A percentile compares a stretch with the other conserved stretches of the same genome.
These are phyloP conservation scores for Aspergillus diversus DNA, from an alignment of 495 filamentous ascomycete genomes.

Conservation along the genomic window DNA sequence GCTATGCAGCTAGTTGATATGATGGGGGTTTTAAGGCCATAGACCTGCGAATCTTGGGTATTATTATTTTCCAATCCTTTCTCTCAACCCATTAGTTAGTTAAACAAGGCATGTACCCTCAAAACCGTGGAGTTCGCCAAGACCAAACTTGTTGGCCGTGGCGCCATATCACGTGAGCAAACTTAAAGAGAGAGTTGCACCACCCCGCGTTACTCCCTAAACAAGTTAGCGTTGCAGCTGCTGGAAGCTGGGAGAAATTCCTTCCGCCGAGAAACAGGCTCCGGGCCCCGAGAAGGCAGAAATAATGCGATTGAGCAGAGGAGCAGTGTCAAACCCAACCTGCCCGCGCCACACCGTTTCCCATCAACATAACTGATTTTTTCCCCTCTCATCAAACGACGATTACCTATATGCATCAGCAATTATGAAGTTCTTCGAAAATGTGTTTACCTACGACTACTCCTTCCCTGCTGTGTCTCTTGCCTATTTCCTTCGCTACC, in stretches of 20 bases:
- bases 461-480: constrained; percentile 90
- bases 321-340: constrained; percentile 16
- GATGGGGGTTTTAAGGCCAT: too few species aligned
- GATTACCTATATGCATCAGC: constrained; percentile 25
- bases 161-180: constrained; percentile 11
- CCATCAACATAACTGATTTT: constrained; percentile 12
- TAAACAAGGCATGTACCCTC: neutral
- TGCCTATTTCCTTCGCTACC: constrained; percentile 98
- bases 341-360: constrained; percentile 16
- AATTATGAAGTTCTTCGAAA: constrained; percentile 90
- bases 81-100: too few species aligned
- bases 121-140: too few species aligned
- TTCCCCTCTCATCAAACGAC: constrained; percentile 13
- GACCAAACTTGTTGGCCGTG: neutral
- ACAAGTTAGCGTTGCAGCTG: constrained; percentile 18
- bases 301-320: constrained; percentile 24
- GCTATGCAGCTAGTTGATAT: too few species aligned
- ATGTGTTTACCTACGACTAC: constrained; percentile 86
- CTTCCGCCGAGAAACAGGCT: constrained; percentile 7
- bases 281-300: constrained; percentile 15
- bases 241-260: constrained; percentile 28
- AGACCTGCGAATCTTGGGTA: too few species aligned
- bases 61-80: too few species aligned
- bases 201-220: constrained; percentile 25
- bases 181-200: neutral